Evolutionary conservation across 1,139 yeast genomes (phyloP), one percentile per base, ranked within the genome.

Genomic region (Debaryomycetaceae sp.): DNA sequence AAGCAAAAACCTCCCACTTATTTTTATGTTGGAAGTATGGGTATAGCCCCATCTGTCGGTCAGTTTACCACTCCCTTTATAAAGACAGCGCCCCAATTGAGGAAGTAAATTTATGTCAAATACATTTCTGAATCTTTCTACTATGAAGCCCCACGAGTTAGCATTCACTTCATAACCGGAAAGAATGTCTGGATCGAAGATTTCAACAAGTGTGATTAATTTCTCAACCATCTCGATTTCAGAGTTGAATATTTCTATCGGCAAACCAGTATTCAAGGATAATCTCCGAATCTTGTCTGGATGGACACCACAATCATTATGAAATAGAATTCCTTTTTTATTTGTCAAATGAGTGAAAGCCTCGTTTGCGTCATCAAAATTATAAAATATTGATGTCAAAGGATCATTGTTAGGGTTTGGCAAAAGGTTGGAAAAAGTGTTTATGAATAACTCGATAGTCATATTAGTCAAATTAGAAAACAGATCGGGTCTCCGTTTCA

Each of bases 101-200:
- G 58, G 67, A 52, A 72, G 64, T n/a, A 89, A 56, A 53, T 87
- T 85, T 22, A 75, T 64, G 3, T 78, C 79, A 53, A 72, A 72
- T 1, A 61, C 64, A 0, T 50, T 54, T 24, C 70, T 59, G 46
- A 81, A 78, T 37, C 99, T 63, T 47, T 87, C 95, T 36, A 87
- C 73, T 0, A 91, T 46, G 56, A 87, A 93, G 0, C 99, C 98
- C 97, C 98, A 91, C 0, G 97, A 88, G 1, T 78, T 57, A 1
- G 84, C 69, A 55, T 89, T 87, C 7, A 89, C 76, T 57, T 93
- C 99, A 60, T 78, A 93, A 0, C 98, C 98, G 0, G 89, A 75
- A 6, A 95, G 59, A 36, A 93, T 80, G 60, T 93, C 99, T 0
- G 99, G 98, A 57, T 93, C 98, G 44, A 81, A 73, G 3, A 68